Evolutionary conservation across 352 stramenopile species (phyloP).

Genomic region (Phytophthora uliginosa): DNA sequence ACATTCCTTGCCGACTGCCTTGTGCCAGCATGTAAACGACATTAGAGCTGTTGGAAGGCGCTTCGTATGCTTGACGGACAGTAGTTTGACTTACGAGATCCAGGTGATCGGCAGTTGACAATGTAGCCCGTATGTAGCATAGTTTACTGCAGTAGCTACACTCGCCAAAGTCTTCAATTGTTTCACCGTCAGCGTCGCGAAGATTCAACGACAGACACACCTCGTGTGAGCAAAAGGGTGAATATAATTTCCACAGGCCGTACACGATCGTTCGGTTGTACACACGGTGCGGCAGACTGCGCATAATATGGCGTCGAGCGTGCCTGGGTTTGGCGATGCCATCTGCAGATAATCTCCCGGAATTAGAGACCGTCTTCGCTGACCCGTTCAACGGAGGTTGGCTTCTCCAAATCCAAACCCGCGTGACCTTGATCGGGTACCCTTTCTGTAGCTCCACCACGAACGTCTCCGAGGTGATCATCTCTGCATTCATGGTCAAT

Average conservation of each 20-base stretch:
- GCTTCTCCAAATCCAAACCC: no score
- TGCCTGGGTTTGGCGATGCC: no score
- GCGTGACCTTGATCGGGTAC: no score
- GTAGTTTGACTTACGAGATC: neutral
- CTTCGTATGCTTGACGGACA: neutral
- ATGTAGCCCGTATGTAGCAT: neutral
- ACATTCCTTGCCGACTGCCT: slow-evolving; percentile 18
- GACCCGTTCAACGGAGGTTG: no score
- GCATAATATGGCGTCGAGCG: no score
- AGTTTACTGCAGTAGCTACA: neutral
- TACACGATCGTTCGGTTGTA: neutral
- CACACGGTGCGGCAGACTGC: no score
- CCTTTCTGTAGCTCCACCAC: no score
- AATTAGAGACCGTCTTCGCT: no score
- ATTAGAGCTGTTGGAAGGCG: no score
- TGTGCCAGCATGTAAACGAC: slow-evolving; percentile 9
- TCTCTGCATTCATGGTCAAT: no score
- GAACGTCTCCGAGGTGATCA: no score
- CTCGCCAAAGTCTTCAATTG: neutral
- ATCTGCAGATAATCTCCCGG: no score
- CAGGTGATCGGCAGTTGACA: neutral
- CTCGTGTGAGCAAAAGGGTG: neutral
- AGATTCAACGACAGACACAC: neutral
- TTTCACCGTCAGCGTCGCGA: neutral
- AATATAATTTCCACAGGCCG: neutral